Base-by-base conservation (phyloP, 345 rosid genomes). In the Raphanus sativus region DNA sequence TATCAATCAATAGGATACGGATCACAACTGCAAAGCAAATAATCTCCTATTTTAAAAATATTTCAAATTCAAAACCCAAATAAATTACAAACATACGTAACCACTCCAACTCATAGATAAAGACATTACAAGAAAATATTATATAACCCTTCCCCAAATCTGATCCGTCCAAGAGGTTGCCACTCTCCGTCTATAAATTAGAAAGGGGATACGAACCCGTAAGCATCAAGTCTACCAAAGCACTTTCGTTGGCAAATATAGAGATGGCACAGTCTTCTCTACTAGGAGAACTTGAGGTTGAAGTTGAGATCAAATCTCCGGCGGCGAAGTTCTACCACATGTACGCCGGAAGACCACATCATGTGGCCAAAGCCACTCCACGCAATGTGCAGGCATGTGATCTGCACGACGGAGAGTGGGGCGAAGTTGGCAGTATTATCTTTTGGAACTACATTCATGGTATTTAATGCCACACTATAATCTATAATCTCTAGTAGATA, bases 371-470 rank as follows among this genome's bases (percentile, higher is more conserved):
- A 28, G 75, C 77, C 76, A 65, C 71, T 59, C 75, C 83, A 21
- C 62, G 56, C 7, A 83, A 76, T 21, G 55, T 86, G 3, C 76
- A 83, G 16, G 77, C 68, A 6, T 68, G 79, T 58, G 84, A 81
- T 3, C 67, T 86, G 1, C 86, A 83, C 63, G 81, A 84, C 13
- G 89, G 89, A 24, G 85, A 84, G 2, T 86, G 79, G 79, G 89
- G 89, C 7, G 74, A 65, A 2, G 59, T 61, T 2, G 89, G 86
- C 2, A 30, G 76, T 55, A 62, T 84, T 21, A 48, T 86, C 78
- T 45, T 33, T 75, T 84, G 83, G 86, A 71, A 73, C 69, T 86
- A 83, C 48, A 34, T 68, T 69, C 85, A 77, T 54, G 88, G 88
- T 86, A 83, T 17, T 7, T 62, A 40, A 40, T 28, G n/a, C 28